These are phyloP conservation scores for Chenopodium album DNA, from an alignment of 148 eudicot genomes.

Conservation along the genomic window DNA sequence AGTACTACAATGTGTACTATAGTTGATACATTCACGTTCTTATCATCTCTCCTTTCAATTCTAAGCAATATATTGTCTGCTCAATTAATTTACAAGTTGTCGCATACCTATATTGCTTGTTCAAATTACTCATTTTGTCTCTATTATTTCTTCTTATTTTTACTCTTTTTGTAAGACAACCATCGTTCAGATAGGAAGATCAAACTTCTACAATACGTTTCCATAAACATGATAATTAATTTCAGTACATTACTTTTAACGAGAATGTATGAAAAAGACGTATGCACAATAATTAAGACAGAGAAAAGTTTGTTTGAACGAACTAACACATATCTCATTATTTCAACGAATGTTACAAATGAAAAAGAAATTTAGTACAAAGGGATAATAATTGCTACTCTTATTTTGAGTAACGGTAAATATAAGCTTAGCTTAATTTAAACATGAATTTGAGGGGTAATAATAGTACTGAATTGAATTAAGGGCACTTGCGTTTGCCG, in stretches of 20 bases:
- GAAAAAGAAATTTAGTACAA: not conserved
- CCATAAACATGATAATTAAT: too few species aligned
- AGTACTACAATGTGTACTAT: too few species aligned
- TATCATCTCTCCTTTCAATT: too few species aligned
- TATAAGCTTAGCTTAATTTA: not conserved
- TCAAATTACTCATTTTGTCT: too few species aligned
- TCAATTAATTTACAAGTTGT: too few species aligned
- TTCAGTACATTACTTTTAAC: not conserved
- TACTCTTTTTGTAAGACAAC: too few species aligned
- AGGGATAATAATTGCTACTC: not conserved
- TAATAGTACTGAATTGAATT: not conserved
- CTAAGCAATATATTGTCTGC: too few species aligned
- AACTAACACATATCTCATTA: not conserved
- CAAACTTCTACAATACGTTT: too few species aligned
- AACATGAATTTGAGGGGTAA: not conserved
- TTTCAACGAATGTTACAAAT: not conserved
- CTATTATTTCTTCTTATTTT: too few species aligned
- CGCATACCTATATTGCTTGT: too few species aligned
- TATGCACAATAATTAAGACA: not conserved
- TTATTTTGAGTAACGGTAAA: not conserved
- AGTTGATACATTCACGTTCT: too few species aligned
- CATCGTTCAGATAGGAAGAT: too few species aligned
- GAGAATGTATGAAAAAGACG: not conserved
- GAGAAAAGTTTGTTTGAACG: not conserved
- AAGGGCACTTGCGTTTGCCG: conserved; percentile 46